Conservation (phyloP, 1,139 yeast species). For the Taiozyma sp. region DNA sequence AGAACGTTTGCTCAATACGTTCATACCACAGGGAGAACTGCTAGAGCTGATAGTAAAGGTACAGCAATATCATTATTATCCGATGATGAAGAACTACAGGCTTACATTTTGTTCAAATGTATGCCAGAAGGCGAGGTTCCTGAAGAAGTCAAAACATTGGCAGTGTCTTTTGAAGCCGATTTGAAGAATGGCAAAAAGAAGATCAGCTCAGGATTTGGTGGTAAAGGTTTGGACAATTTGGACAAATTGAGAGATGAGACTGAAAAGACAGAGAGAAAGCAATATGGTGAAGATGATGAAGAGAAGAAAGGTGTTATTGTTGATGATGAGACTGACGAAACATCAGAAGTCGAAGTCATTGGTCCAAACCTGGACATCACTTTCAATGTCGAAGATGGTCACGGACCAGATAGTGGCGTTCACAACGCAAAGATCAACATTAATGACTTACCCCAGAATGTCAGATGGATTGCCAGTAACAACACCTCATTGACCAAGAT, state of each 20-base stretch:
- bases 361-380: conserved; percentile 52
- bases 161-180: conserved; percentile 51
- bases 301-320: conserved; percentile 20
- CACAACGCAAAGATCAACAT: conserved; percentile 70
- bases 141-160: conserved; percentile 39
- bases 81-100: conserved; percentile 59
- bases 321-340: conserved; percentile 10
- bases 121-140: conserved; percentile 53
- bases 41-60: conserved; percentile 72
- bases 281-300: conserved; percentile 30
- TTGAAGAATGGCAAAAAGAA: conserved; percentile 68
- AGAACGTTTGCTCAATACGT: conserved; percentile 93
- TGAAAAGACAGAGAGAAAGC: conserved; percentile 43
- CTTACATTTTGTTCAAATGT: conserved; percentile 66
- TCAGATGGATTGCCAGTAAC: conserved; percentile 78
- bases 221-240: conserved; percentile 81
- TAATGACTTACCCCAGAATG: conserved; percentile 82
- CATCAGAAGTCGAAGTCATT: conserved; percentile 11
- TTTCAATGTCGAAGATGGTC: conserved; percentile 21
- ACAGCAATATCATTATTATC: conserved; percentile 72
- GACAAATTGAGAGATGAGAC: conserved; percentile 62
- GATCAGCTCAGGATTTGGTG: conserved; percentile 79
- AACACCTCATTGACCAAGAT: conserved; percentile 60
- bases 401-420: conserved; percentile 52
- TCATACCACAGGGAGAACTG: conserved; percentile 95